Base-by-base conservation (phyloP, 2,329 filamentous ascomycete genomes). In the Pyrenophora seminiperda region DNA sequence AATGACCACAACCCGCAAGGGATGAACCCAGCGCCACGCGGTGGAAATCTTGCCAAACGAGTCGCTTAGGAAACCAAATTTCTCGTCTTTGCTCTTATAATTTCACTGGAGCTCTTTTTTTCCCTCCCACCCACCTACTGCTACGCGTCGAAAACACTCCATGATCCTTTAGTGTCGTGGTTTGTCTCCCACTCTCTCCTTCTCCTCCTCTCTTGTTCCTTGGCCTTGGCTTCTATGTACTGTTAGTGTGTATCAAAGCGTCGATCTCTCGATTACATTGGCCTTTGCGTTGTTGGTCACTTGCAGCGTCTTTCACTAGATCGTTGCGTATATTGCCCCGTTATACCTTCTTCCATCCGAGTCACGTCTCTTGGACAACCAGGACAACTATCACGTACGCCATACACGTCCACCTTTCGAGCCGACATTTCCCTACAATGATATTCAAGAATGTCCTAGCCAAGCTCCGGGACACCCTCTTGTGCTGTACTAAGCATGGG, bases 1-100 rank as follows among this genome's bases (percentile, higher is more conserved):
- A 63, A 61, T 66, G 55, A 65, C 48, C 53, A 42, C 47, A 44
- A 32, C 36, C 55, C 53, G 68, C 61, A 72, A 71, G 68, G 68
- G 71, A 67, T 69, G 55, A 24, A 48, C 33, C 33, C 33, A 56
- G 36, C 53, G 47, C 56, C 56, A 59, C 51, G 48, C 45, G 54
- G 46, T 37, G 33, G 46, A 50, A 49, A 51, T 36, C 47, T 33
- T 57, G 50, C 58, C 41, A 53, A 53, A 43, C 38, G 43, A 56
- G 53, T 62, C 59, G 52, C 57, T 63, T 58, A 50, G 58, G 54
- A 59, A 59, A 60, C 9, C 50, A 41, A 50, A 50, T 46, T 54
- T 59, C 48, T 61, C 50, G 36, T 46, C 43, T 7, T 10, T 9
- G 30, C 32, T 41, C 33, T 33, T 29, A 33, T 17, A 22, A 15